Base-by-base conservation (phyloP, 2,329 filamentous ascomycete species). In the Claviceps humidiphila region DNA sequence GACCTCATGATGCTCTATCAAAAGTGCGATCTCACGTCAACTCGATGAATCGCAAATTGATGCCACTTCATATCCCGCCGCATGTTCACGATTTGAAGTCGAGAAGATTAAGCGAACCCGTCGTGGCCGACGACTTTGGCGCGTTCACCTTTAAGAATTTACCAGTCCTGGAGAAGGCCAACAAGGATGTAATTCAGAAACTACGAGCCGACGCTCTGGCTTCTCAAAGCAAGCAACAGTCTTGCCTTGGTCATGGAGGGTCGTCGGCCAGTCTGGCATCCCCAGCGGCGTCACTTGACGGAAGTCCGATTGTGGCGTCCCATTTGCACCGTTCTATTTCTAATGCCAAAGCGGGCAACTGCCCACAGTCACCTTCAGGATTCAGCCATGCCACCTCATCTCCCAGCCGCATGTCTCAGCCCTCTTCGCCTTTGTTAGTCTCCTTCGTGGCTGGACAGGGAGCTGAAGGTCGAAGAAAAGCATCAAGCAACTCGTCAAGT, bases 101-200 rank as follows among this genome's bases (percentile, higher is more conserved):
- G 59, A 81, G 93, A 57, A 79, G 93, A 59, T 75, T 97, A 41
- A 97, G 91, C 66, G 93, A 98, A 67, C 93, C 93, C 1, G 82
- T 91, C 16, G 79, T 82, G 37, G 78, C 84, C 0, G 93, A 98
- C 66, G 94, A 98, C 64, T 98, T 98, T 73, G 93, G 93, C 37
- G 89, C 82, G 56, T 98, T 98, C 68, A 82, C 89, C 41, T 98
- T 95, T 75, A 98, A 98, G 71, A 98, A 98, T 61, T 72, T 98
- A 48, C 90, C 91, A 0, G 91, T 97, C 20, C 75, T 98, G 17
- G 93, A 97, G 62, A 97, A 96, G 67, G 93, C 93, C 51, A 98
- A 98, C 69, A 98, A 98, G 65, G 93, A 98, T 61, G 89, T 97
- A 34, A 95, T 98, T 37, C 90, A 97, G 61, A 97, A 97, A 66